phyloP scores from a whole-genome alignment of 345 rosid genomes.

The Laguncularia racemosa region DNA sequence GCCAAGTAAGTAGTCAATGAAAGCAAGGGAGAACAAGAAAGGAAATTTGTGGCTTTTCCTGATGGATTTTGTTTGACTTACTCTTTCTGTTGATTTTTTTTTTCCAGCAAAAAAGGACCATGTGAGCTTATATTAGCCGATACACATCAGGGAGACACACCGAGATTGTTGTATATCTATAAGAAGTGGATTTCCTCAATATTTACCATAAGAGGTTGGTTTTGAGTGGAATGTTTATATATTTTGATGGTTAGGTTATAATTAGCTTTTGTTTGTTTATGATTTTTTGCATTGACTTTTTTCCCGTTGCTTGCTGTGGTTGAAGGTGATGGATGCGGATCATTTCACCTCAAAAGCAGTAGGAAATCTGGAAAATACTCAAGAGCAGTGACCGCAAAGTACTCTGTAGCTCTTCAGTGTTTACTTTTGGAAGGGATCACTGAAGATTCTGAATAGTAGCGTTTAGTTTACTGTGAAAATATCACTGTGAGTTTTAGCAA shows the following conservation, averaged over 20 bases:
- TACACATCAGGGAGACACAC: conserved; percentile 57
- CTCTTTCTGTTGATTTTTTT: not conserved
- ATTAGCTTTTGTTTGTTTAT: not conserved
- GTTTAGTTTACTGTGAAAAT: not conserved
- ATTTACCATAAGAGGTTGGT: conserved; percentile 53
- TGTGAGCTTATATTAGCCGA: conserved; percentile 63
- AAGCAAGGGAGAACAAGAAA: not conserved
- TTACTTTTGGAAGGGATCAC: conserved; percentile 32
- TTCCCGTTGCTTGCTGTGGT: not conserved
- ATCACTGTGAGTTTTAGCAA: too few relatives aligned
- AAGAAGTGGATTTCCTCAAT: conserved; percentile 64
- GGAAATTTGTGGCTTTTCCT: not conserved
- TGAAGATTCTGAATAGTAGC: conserved; percentile 26
- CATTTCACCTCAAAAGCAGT: conserved; percentile 43
- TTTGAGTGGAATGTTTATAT: not conserved
- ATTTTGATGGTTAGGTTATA: not conserved
- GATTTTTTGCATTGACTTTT: not conserved
- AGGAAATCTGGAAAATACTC: conserved; percentile 10
- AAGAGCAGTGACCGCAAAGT: conserved; percentile 34
- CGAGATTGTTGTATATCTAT: conserved; percentile 64
- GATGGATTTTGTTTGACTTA: not conserved
- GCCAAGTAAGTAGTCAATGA: conserved; percentile 43
- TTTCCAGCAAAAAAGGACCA: conserved; percentile 28
- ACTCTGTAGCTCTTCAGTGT: conserved; percentile 44
- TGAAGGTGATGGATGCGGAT: conserved; percentile 62